Conservation (phyloP, 441 rosid species). For the Kokia cookei region DNA sequence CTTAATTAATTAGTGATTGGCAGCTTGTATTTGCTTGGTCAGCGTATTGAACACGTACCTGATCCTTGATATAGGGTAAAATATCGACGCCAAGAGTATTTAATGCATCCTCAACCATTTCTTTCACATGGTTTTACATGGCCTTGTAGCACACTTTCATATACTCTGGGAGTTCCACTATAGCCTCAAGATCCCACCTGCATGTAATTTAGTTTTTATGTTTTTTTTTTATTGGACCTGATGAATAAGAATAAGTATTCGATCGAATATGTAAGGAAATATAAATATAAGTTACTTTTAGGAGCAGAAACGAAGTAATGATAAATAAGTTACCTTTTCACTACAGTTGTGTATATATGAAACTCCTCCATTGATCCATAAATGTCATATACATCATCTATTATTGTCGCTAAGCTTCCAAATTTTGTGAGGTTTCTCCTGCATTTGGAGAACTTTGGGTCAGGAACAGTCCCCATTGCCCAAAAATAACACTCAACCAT, state of each 20-base stretch:
- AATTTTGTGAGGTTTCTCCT: not conserved
- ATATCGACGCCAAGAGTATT: not conserved
- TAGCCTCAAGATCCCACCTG: too few relatives aligned
- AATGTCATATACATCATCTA: too few relatives aligned
- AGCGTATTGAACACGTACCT: not conserved
- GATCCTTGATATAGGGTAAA: constrained; percentile 2
- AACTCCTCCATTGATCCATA: too few relatives aligned
- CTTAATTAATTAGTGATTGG: not conserved
- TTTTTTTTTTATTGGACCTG: too few relatives aligned
- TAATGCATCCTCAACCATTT: not conserved
- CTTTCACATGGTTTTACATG: not conserved
- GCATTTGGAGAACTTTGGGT: not conserved
- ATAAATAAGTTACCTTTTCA: not conserved
- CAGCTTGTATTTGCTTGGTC: too few relatives aligned
- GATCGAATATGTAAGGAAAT: not conserved
- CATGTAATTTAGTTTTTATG: too few relatives aligned
- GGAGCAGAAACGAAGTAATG: too few relatives aligned
- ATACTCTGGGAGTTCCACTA: too few relatives aligned
- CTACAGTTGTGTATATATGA: too few relatives aligned
- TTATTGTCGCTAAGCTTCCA: too few relatives aligned
- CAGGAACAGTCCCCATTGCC: not conserved
- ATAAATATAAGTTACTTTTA: too few relatives aligned
- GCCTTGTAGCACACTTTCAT: not conserved
- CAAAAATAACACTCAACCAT: constrained; percentile 1
- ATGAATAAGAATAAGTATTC: too few relatives aligned